Conservation (phyloP, 2,329 filamentous ascomycete species). For the Geosmithia flava region DNA sequence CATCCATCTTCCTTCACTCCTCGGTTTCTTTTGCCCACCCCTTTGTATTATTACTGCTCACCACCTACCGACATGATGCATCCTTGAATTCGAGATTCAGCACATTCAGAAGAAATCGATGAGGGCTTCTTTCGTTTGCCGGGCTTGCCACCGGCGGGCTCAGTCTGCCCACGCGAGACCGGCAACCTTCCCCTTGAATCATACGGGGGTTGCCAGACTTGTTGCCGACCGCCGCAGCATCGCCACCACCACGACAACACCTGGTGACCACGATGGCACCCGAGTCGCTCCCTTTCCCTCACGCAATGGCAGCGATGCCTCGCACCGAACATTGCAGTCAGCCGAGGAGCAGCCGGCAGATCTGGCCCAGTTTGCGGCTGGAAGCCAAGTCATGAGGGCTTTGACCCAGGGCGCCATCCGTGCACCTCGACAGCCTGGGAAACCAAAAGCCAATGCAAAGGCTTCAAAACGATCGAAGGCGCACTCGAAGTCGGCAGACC, state of each 20-base stretch:
- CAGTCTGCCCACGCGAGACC: background rate
- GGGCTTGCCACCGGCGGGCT: background rate
- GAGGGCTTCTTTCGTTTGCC: slow-evolving; percentile 2
- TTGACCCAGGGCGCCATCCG: background rate
- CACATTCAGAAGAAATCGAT: background rate
- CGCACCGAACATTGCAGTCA: too few species aligned
- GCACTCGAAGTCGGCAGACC: background rate
- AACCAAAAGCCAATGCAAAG: background rate
- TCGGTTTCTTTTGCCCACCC: background rate
- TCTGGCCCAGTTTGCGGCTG: background rate
- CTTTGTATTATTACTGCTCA: background rate
- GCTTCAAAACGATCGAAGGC: background rate
- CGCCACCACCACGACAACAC: background rate
- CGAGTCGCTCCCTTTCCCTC: background rate
- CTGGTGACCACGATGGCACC: background rate
- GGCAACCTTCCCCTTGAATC: background rate
- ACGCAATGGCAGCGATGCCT: background rate
- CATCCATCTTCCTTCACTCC: background rate
- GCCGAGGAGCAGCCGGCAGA: background rate
- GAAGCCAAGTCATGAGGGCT: background rate
- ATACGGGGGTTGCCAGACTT: background rate
- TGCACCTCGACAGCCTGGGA: background rate
- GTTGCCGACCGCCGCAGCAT: background rate
- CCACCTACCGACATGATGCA: background rate
- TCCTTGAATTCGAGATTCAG: background rate